Percentiles rank a stretch among this genome's conserved stretches.
Conservation (phyloP, 345 rosid species). For the Aurinia saxatilis region DNA sequence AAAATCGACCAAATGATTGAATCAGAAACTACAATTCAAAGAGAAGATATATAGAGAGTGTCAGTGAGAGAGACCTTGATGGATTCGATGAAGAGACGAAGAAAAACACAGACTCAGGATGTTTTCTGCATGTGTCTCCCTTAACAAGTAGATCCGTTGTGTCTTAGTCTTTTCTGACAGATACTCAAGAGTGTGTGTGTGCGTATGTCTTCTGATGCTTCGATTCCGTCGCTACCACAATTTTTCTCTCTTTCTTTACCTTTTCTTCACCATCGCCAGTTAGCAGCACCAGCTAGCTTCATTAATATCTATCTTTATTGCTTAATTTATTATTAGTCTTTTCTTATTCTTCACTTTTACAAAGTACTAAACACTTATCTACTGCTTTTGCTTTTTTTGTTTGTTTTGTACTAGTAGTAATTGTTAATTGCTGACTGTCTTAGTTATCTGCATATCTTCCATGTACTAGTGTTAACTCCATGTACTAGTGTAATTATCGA, state of each 20-base stretch:
- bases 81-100: background rate
- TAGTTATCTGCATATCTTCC: too few species aligned
- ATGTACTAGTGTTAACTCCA: too few species aligned
- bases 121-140: too few species aligned
- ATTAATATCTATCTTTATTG: background rate
- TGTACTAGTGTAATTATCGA: too few species aligned
- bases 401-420: too few species aligned
- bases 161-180: too few species aligned
- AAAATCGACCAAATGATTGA: background rate
- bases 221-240: background rate
- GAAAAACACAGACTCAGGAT: too few species aligned
- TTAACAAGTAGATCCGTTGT: too few species aligned
- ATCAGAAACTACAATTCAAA: background rate
- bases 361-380: background rate
- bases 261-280: background rate
- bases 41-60: too few species aligned
- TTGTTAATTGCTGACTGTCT: too few species aligned
- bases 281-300: background rate
- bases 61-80: background rate
- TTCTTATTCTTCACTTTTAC: background rate
- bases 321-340: background rate
- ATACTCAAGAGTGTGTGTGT: too few species aligned
- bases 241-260: conserved; percentile 1
- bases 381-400: too few species aligned
- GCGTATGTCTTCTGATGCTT: background rate